These are phyloP conservation scores for Pleurotus tuber-regium DNA, from an alignment of 768 basidiomycete species.

Conservation along the genomic window DNA sequence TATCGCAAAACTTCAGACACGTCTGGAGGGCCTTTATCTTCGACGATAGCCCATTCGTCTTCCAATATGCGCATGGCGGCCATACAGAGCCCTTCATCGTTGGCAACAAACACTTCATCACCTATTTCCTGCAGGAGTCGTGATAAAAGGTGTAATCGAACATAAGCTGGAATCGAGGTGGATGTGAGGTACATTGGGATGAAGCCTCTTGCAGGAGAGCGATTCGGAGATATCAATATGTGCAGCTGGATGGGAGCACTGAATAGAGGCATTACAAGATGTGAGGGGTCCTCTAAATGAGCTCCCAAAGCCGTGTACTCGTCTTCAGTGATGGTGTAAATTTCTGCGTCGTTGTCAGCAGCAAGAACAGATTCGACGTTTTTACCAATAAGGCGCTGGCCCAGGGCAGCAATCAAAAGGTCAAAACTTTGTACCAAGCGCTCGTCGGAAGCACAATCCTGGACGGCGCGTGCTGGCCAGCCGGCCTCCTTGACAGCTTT, in stretches of 20 bases:
- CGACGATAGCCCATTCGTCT: slow-evolving; percentile 62
- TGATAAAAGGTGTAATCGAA: slow-evolving; percentile 80
- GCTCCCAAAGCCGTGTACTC: slow-evolving; percentile 60
- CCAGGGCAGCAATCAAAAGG: slow-evolving; percentile 52
- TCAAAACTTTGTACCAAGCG: slow-evolving; percentile 47
- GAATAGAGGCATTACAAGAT: slow-evolving; percentile 62
- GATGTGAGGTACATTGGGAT: slow-evolving; percentile 79
- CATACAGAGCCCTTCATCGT: slow-evolving; percentile 72
- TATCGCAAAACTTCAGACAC: slow-evolving; percentile 64
- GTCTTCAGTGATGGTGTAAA: slow-evolving; percentile 37
- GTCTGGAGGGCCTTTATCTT: slow-evolving; percentile 74
- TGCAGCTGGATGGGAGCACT: slow-evolving; percentile 66
- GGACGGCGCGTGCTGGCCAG: slow-evolving; percentile 72
- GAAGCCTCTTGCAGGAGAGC: slow-evolving; percentile 42
- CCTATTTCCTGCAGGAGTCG: slow-evolving; percentile 57
- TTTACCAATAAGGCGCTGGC: slow-evolving; percentile 52
- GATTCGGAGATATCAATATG: slow-evolving; percentile 51
- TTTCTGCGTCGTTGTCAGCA: background rate
- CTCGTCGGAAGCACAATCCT: slow-evolving; percentile 42
- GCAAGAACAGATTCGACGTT: slow-evolving; percentile 16
- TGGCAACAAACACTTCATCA: slow-evolving; percentile 52
- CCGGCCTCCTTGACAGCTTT: slow-evolving; percentile 82
- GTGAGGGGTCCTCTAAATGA: slow-evolving; percentile 38
- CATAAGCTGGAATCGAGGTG: slow-evolving; percentile 66
- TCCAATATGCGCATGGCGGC: slow-evolving; percentile 69